These are phyloP conservation scores for Blumeriella jaapii DNA, from an alignment of 2,329 filamentous ascomycete genomes.

Conservation along the genomic window DNA sequence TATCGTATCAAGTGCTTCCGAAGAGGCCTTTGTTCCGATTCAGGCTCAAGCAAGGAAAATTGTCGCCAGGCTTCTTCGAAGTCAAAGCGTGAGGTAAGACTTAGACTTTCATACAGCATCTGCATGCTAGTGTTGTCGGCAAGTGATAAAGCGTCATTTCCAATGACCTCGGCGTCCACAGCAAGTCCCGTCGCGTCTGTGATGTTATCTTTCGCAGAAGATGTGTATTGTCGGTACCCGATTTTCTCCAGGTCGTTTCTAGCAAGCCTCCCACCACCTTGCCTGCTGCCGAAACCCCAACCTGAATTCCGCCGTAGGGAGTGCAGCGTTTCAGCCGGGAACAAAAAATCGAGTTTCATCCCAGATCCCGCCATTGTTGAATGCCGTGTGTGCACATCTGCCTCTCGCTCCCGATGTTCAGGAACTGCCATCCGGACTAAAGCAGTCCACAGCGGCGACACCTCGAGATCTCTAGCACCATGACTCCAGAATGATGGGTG, in stretches of 20 bases:
- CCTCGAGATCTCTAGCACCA: slow-evolving; percentile 30
- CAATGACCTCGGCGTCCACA: background rate
- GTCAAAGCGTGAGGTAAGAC: slow-evolving; percentile 13
- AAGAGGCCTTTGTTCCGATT: slow-evolving; percentile 14
- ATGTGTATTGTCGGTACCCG: slow-evolving; percentile 27
- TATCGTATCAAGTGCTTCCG: slow-evolving; percentile 26
- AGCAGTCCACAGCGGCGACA: slow-evolving; percentile 24
- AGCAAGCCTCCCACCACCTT: slow-evolving; percentile 17
- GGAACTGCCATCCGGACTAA: slow-evolving; percentile 16
- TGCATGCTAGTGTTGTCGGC: slow-evolving; percentile 1
- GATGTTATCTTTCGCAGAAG: slow-evolving; percentile 18
- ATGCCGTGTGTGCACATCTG: slow-evolving; percentile 7
- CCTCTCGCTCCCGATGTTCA: slow-evolving; percentile 8
- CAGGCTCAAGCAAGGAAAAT: slow-evolving; percentile 23
- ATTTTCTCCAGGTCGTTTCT: slow-evolving; percentile 14
- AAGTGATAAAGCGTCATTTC: background rate
- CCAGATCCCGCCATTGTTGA: slow-evolving; percentile 11
- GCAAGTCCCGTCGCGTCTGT: background rate
- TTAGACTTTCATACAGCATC: slow-evolving; percentile 12
- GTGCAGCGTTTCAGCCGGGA: slow-evolving; percentile 29
- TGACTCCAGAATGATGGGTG: slow-evolving; percentile 46
- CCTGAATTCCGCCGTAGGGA: slow-evolving; percentile 26
- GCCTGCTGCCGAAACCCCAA: slow-evolving; percentile 20
- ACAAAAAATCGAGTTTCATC: slow-evolving; percentile 30
- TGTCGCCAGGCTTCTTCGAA: slow-evolving; percentile 33